A percentile compares a stretch with the other conserved stretches of the same genome.
These are phyloP conservation scores for Porcisia hertigi DNA, from an alignment of 208 protist species.

Conservation along the genomic window DNA sequence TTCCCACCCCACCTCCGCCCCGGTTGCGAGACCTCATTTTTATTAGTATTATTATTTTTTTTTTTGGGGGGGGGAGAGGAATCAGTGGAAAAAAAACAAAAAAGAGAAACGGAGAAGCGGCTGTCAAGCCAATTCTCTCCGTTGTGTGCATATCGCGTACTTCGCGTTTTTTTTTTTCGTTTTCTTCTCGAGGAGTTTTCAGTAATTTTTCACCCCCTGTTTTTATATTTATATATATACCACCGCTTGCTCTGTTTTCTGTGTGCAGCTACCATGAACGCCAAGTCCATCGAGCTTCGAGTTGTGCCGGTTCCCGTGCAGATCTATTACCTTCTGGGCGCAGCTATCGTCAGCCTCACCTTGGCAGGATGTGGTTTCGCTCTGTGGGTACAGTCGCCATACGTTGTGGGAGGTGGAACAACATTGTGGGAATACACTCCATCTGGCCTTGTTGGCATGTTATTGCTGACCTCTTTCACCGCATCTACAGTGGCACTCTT, in stretches of 20 bases:
- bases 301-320: conserved; percentile 14
- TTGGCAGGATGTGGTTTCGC: conserved; percentile 7
- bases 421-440: conserved; percentile 20
- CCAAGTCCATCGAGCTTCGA: background rate
- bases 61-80: no score
- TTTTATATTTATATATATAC: background rate
- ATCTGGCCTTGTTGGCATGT: background rate
- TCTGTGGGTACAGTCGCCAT: conserved; percentile 9
- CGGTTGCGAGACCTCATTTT: no score
- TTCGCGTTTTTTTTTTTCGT: no score
- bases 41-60: no score
- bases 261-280: background rate
- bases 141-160: no score
- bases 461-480: conserved; percentile 11
- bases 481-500: background rate
- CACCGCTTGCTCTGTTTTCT: background rate
- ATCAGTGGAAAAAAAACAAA: no score
- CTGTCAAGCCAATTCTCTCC: no score
- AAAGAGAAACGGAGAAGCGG: no score
- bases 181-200: no score
- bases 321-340: conserved; percentile 14
- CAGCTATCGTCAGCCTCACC: conserved; percentile 13
- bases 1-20: no score
- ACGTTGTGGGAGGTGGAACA: conserved; percentile 8
- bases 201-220: background rate